Percentiles rank a stretch among this genome's conserved stretches.
Conservation (phyloP, 2,329 filamentous ascomycete genomes). For the Aureobasidium sp. region DNA sequence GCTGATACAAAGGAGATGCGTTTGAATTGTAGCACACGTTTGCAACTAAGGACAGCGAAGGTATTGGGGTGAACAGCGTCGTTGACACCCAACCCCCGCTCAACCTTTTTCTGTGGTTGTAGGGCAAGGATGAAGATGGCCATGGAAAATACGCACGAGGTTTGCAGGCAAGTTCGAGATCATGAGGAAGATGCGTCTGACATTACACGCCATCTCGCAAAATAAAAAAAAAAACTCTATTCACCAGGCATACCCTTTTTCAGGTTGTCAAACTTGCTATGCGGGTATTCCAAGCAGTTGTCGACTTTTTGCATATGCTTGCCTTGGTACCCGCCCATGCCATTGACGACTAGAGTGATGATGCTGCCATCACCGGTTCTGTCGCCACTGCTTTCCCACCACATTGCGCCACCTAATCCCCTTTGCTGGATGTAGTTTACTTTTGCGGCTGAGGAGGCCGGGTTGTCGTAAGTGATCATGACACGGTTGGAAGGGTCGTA, state of each 20-base stretch:
- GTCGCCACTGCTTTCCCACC: constrained; percentile 87
- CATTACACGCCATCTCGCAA: too few relatives aligned
- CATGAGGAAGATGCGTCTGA: too few relatives aligned
- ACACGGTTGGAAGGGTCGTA: constrained; percentile 57
- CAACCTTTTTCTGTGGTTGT: too few relatives aligned
- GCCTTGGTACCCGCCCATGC: constrained; percentile 35
- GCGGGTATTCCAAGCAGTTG: constrained; percentile 47
- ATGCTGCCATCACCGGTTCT: constrained; percentile 58
- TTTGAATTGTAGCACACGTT: too few relatives aligned
- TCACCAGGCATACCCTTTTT: constrained; percentile 36
- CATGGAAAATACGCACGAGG: too few relatives aligned
- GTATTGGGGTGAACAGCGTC: too few relatives aligned
- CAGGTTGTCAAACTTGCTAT: constrained; percentile 49
- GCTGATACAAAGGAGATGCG: too few relatives aligned
- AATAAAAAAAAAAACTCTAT: too few relatives aligned
- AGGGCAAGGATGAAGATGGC: too few relatives aligned
- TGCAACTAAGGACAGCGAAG: too few relatives aligned
- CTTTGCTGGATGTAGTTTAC: constrained; percentile 60
- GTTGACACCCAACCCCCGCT: too few relatives aligned
- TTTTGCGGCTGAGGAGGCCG: constrained; percentile 61
- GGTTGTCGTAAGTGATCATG: constrained; percentile 72
- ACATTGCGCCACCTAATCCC: constrained; percentile 84
- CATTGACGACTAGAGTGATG: constrained; percentile 41
- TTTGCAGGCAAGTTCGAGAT: too few relatives aligned
- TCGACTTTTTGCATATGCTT: constrained; percentile 38